Base-by-base conservation (phyloP, 306 rosid species). In the Adenanthera pavonina region DNA sequence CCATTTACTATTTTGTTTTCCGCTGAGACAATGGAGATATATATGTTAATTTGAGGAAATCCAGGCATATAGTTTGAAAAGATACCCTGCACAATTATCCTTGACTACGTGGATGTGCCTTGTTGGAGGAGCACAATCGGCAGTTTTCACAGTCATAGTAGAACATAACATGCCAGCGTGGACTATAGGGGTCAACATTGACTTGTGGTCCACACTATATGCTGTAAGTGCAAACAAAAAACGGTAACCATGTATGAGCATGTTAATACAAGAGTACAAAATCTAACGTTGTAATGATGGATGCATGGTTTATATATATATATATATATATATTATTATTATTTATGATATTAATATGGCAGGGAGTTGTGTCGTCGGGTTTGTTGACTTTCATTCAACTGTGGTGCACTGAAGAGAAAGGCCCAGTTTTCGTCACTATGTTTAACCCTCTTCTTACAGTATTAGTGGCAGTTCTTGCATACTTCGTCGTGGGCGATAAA, bases 351-450 rank as follows among this genome's bases (percentile, higher is more conserved):
- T 14, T 15, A 14, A 3, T 40, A 38, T 36, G 59, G 80, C 91
- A 95, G 98, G 98, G 97, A 78, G 77, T 93, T 46, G 84, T 90
- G 17, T 78, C 76, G 74, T 85, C 92, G 43, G 93, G 91, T 51
- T 14, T 89, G 62, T 53, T 90, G 25, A 43, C 80, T 38, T 93
- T 86, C 82, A 41, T 93, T 74, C 96, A 89, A 83, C 88, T 95
- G 6, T 92, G 93, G 97, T 89, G 96, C 84, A 92, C 90, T 40
- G 86, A 87, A 78, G 72, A 87, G 76, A 88, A 81, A 69, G 97
- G 99, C 2, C 98, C 99, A 13, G 98, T 95, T 76, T 93, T 92
- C 76, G 94, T 92, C 38, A 90, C 97, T 5, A 69, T 95, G 90
- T 87, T 92, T 77, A 89, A 82, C 81, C 97, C 97, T 4, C 87